Conservation (phyloP, 192 early-diverging fungal genomes). For the Coemansia sp. region DNA sequence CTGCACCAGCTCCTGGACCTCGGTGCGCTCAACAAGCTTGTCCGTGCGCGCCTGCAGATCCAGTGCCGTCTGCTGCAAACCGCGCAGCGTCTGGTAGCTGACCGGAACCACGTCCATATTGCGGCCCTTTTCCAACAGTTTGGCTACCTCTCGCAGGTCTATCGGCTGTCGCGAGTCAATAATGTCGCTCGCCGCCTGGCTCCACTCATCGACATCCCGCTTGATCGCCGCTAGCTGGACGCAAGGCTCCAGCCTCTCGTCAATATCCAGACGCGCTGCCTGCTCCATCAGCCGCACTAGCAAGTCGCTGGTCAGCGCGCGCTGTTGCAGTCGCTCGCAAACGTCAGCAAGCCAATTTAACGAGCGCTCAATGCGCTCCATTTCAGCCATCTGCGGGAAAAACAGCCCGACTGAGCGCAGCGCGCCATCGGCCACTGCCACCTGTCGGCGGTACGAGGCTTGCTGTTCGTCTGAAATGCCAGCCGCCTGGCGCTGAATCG, state of each 20-base stretch:
- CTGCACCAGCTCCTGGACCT: constrained; percentile 20
- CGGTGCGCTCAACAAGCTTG: constrained; percentile 15
- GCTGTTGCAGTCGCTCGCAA: constrained; percentile 5
- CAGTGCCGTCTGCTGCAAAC: constrained; percentile 27
- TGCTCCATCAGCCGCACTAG: constrained; percentile 9
- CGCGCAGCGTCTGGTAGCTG: constrained; percentile 11
- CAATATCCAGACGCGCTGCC: constrained; percentile 6
- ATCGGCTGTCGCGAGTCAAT: constrained; percentile 5
- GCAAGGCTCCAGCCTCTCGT: background rate
- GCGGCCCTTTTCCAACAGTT: constrained; percentile 42
- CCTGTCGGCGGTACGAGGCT: constrained; percentile 1
- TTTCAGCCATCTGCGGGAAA: background rate
- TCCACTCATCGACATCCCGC: constrained; percentile 14
- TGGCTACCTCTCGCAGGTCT: constrained; percentile 18
- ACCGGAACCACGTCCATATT: constrained; percentile 17
- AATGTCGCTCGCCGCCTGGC: constrained; percentile 4
- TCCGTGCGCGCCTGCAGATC: constrained; percentile 34
- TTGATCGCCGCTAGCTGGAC: constrained; percentile 3
- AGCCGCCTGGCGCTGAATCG: constrained; percentile 6
- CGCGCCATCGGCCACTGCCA: background rate
- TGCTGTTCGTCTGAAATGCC: background rate
- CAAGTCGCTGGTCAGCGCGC: constrained; percentile 1
- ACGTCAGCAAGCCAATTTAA: constrained; percentile 10
- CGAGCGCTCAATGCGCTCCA: constrained; percentile 1
- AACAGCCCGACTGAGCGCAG: constrained; percentile 10